Conservation (phyloP, 768 basidiomycete genomes). For the Lactarius evosmus region DNA sequence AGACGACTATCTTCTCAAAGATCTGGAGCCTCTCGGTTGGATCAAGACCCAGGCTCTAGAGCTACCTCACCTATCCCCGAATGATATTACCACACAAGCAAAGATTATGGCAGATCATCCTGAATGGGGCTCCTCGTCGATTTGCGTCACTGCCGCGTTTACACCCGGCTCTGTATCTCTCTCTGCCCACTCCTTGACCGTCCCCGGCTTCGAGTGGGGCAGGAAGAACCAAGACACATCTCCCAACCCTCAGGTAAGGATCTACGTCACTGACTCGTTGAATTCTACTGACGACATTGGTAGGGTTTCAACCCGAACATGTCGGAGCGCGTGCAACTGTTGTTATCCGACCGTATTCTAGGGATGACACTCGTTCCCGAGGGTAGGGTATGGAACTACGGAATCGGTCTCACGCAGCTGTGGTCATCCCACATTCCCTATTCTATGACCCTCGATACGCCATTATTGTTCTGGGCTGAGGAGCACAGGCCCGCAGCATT, state of each 20-base stretch:
- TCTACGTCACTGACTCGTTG: not conserved
- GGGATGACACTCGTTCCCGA: conserved; percentile 95
- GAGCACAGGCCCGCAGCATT: conserved; percentile 93
- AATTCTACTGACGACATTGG: conserved; percentile 16
- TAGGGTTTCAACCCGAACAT: conserved; percentile 97
- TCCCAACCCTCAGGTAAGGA: conserved; percentile 64
- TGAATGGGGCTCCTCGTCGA: conserved; percentile 90
- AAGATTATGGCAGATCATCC: conserved; percentile 96
- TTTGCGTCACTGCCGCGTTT: conserved; percentile 93
- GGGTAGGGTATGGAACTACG: conserved; percentile 96
- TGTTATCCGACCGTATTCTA: conserved; percentile 92
- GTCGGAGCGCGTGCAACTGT: conserved; percentile 91
- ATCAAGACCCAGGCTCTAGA: conserved; percentile 96
- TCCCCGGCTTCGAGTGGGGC: conserved; percentile 97
- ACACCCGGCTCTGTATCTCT: conserved; percentile 97
- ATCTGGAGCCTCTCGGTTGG: conserved; percentile 93
- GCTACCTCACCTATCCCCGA: conserved; percentile 86
- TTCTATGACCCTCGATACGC: conserved; percentile 86
- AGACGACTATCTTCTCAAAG: conserved; percentile 93
- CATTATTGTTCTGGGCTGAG: conserved; percentile 93
- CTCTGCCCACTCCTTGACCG: conserved; percentile 85
- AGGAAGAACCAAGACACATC: conserved; percentile 88
- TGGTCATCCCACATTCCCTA: conserved; percentile 84
- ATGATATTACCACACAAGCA: conserved; percentile 90
- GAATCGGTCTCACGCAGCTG: conserved; percentile 86